Percentiles rank a stretch among this genome's conserved stretches.
Conservation (phyloP, 225 moss, liverwort and hornwort genomes). For the Rhytidiadelphus loreus region DNA sequence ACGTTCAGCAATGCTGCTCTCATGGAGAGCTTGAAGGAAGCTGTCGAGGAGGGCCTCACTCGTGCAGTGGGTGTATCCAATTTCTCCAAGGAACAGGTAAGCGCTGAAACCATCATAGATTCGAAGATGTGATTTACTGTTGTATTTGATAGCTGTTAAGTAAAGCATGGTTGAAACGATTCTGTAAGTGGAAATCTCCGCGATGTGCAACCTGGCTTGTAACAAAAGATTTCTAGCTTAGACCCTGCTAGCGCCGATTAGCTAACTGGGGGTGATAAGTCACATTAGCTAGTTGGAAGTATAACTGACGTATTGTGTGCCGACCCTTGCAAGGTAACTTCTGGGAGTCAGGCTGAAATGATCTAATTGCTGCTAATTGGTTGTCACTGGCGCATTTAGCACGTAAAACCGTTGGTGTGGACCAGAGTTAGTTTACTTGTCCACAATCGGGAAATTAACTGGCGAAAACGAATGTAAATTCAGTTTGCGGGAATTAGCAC, state of each 20-base stretch:
- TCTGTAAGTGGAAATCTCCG: background rate
- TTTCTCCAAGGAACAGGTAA: slow-evolving; percentile 75
- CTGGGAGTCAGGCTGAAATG: background rate
- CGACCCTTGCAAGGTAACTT: background rate
- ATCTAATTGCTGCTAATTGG: background rate
- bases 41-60: slow-evolving; percentile 82
- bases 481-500: background rate
- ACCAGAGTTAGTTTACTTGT: background rate
- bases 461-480: background rate
- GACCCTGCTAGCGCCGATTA: background rate
- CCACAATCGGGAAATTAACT: background rate
- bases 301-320: background rate
- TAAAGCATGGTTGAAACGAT: background rate
- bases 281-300: background rate
- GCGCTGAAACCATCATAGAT: background rate
- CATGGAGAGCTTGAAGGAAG: slow-evolving; percentile 95
- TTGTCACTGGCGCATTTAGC: background rate
- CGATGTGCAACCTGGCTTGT: background rate
- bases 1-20: slow-evolving; percentile 70
- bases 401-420: background rate
- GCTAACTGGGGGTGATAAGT: background rate
- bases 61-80: slow-evolving; percentile 89
- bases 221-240: background rate
- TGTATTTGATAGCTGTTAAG: background rate
- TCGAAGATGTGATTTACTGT: background rate